Evolutionary conservation across 2,329 filamentous ascomycete species (phyloP).

Genomic region (Myriosclerotinia scirpicola): DNA sequence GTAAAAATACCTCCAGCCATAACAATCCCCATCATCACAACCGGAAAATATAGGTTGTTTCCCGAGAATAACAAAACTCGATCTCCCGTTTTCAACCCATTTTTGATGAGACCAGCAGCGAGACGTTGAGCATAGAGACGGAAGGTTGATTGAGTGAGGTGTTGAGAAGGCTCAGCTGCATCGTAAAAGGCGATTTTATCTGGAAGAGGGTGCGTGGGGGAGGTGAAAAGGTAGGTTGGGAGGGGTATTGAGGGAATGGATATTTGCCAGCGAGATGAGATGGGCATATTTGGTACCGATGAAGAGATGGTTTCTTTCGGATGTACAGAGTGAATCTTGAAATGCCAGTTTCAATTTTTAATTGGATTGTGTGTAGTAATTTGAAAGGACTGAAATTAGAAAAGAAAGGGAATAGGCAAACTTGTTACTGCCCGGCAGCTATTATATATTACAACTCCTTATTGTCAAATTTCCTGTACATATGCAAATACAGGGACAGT

Average conservation of each 20-base stretch:
- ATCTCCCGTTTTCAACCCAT: slow-evolving; percentile 58
- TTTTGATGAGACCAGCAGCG: slow-evolving; percentile 63
- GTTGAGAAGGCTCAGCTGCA: slow-evolving; percentile 64
- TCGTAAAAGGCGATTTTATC: slow-evolving; percentile 58
- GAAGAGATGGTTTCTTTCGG: background rate
- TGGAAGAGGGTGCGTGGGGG: slow-evolving; percentile 46
- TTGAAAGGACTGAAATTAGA: too few species aligned
- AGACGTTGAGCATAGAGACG: slow-evolving; percentile 71
- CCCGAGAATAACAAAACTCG: slow-evolving; percentile 55
- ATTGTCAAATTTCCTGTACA: too few species aligned
- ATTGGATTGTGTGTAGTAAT: background rate
- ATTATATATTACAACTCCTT: too few species aligned
- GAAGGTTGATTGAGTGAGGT: slow-evolving; percentile 62
- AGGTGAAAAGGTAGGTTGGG: slow-evolving; percentile 57
- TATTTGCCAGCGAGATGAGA: slow-evolving; percentile 34
- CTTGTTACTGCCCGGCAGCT: too few species aligned
- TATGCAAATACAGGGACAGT: too few species aligned
- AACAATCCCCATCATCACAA: slow-evolving; percentile 54
- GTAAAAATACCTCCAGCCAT: slow-evolving; percentile 55
- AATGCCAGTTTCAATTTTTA: background rate
- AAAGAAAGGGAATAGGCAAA: too few species aligned
- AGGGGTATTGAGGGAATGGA: slow-evolving; percentile 46
- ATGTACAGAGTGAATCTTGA: background rate
- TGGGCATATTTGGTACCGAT: slow-evolving; percentile 30
- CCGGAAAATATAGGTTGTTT: slow-evolving; percentile 57